Conservation (phyloP, 2,329 filamentous ascomycete species). For the Salinomyces thailandicus region DNA sequence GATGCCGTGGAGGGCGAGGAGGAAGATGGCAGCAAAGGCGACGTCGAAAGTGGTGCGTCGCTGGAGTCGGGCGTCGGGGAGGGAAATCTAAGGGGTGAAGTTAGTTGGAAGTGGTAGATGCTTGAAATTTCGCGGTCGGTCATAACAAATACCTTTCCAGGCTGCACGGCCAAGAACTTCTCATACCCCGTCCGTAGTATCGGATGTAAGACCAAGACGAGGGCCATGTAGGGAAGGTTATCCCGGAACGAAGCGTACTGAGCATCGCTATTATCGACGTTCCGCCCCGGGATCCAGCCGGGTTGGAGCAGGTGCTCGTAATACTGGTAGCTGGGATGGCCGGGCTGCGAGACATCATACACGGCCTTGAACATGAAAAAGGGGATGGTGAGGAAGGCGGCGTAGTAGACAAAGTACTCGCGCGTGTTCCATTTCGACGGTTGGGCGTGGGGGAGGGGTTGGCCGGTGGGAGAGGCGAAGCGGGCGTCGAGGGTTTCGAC, state of each 20-base stretch:
- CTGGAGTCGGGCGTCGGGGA: slow-evolving; percentile 43
- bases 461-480: slow-evolving; percentile 54
- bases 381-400: slow-evolving; percentile 59
- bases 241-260: slow-evolving; percentile 79
- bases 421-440: slow-evolving; percentile 72
- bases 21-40: slow-evolving; percentile 67
- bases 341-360: slow-evolving; percentile 77
- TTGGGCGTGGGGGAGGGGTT: slow-evolving; percentile 31
- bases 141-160: background rate
- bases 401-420: slow-evolving; percentile 76
- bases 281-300: slow-evolving; percentile 87
- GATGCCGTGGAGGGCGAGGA: slow-evolving; percentile 71
- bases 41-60: slow-evolving; percentile 75
- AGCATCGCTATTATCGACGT: slow-evolving; percentile 81
- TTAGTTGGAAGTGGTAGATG: too few species aligned
- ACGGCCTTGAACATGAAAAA: slow-evolving; percentile 80
- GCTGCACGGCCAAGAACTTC: slow-evolving; percentile 19
- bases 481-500: slow-evolving; percentile 60
- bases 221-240: slow-evolving; percentile 71
- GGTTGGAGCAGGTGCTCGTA: slow-evolving; percentile 60
- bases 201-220: slow-evolving; percentile 69
- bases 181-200: slow-evolving; percentile 66
- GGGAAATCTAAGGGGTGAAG: background rate
- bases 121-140: too few species aligned
- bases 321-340: slow-evolving; percentile 68